Base-by-base conservation (phyloP, 345 rosid species). In the Noccaea bulbosa region DNA sequence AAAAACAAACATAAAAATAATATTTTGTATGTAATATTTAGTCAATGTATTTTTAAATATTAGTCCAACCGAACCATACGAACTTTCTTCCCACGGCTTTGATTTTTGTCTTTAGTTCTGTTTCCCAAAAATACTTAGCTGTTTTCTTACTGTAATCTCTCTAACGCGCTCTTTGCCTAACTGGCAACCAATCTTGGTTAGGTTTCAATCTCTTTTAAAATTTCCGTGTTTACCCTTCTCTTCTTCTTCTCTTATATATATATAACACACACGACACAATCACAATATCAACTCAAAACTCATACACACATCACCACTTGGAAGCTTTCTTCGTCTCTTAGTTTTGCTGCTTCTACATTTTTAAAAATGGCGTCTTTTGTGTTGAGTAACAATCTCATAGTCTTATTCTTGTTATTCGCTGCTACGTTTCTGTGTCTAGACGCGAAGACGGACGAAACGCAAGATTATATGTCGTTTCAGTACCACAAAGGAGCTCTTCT, bases 401-500 rank as follows among this genome's bases (percentile, higher is more conserved):
- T 41, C 38, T 54, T 56, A 7, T 74, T 40, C 40, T 58, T 41
- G 40, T 33, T 65, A 59, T 56, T 56, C 33, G 39, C 62, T 24
- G 11, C 30, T 16, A 48, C 62, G 11, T 67, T 73, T 14, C 8
- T 40, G 11, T 50, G 69, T 58, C 35, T 64, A 2, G 83, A 81
- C 1, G 79, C 81, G 5, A 81, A 79, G 55, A 59, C 20, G 17
- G 83, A 73, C 51, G 70, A 79, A 60, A 76, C 78, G 16, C 80
- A 80, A 45, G 72, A 72, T 14, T 60, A 48, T 14, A 39, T 72
- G 58, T 62, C 71, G 15, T 79, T 90, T 68, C 73, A 52, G 3
- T 86, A 87, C 81, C 98, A 89, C 72, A 83, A 83, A 24, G 98
- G 93, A 7, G 83, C 86, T 65, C 93, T 92, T 12, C 93, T 92